Evolutionary conservation across 2,329 filamentous ascomycete species (phyloP).

Genomic region (Apiospora marii): DNA sequence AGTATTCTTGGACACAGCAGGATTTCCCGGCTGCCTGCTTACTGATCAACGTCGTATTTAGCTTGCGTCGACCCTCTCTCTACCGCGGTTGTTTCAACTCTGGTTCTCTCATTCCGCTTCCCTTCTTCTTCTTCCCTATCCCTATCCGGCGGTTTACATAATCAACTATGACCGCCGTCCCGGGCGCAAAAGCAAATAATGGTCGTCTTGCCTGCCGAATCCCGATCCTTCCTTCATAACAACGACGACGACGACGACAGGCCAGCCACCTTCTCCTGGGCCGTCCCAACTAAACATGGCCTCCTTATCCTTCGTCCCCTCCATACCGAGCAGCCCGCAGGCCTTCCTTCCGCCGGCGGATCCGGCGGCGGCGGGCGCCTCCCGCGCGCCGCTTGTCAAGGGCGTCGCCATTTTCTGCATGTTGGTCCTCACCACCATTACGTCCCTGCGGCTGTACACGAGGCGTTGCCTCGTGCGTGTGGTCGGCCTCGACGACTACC

Average conservation of each 20-base stretch:
- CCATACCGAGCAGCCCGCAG: not conserved
- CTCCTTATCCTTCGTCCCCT: not conserved
- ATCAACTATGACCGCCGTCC: not conserved
- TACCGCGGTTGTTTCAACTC: not conserved
- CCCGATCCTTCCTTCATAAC: not conserved
- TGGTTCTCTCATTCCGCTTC: not conserved
- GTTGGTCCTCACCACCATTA: not conserved
- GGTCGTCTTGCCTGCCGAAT: too few relatives aligned
- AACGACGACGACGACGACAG: not conserved
- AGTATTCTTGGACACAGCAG: not conserved
- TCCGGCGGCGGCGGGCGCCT: not conserved
- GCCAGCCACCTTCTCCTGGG: too few relatives aligned
- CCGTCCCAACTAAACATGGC: conserved; percentile 22
- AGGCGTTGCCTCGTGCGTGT: not conserved
- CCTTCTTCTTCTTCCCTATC: too few relatives aligned
- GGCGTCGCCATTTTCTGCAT: not conserved
- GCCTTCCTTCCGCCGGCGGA: not conserved
- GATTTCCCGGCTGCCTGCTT: too few relatives aligned
- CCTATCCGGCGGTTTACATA: not conserved
- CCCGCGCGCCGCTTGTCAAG: conserved; percentile 5
- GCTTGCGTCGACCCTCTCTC: not conserved
- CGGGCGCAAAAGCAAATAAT: too few relatives aligned
- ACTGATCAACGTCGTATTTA: not conserved
- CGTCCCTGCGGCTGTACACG: conserved; percentile 19
- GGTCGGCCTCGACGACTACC: conserved; percentile 11